Conservation (phyloP, 371 early-diverging fungal species). For the Dipsacomyces acuminosporus region DNA sequence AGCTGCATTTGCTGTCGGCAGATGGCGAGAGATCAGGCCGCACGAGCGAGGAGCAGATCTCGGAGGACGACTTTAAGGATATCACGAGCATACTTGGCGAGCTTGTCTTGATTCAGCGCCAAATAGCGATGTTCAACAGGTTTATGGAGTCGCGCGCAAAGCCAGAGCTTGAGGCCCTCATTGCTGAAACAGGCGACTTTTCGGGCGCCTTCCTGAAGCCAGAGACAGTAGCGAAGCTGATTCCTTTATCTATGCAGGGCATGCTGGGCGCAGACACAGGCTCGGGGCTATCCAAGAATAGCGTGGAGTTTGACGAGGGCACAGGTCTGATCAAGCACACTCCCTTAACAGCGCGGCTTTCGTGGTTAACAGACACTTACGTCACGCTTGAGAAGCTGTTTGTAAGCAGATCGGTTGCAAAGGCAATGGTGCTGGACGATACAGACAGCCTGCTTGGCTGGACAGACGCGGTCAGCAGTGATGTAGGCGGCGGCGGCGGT, state of each 20-base stretch:
- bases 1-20: background rate
- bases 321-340: constrained; percentile 39
- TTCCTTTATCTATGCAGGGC: constrained; percentile 13
- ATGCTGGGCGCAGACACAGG: constrained; percentile 2
- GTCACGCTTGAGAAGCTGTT: constrained; percentile 39
- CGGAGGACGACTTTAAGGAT: constrained; percentile 68
- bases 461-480: constrained; percentile 9
- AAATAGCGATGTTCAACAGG: constrained; percentile 67
- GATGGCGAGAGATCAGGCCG: constrained; percentile 15
- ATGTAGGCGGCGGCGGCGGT: background rate
- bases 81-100: constrained; percentile 66
- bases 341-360: constrained; percentile 20
- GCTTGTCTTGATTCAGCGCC: constrained; percentile 72
- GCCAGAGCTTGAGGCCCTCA: constrained; percentile 31
- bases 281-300: background rate
- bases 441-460: constrained; percentile 33
- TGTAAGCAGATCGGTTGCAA: constrained; percentile 18
- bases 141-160: constrained; percentile 66
- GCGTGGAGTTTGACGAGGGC: constrained; percentile 14
- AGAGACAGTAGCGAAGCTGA: constrained; percentile 3
- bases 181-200: background rate
- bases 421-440: constrained; percentile 46
- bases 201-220: constrained; percentile 7
- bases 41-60: constrained; percentile 31
- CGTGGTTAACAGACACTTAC: constrained; percentile 36